Base-by-base conservation (phyloP, 176 grass and related monocot genomes). In the Oryza meridionalis region DNA sequence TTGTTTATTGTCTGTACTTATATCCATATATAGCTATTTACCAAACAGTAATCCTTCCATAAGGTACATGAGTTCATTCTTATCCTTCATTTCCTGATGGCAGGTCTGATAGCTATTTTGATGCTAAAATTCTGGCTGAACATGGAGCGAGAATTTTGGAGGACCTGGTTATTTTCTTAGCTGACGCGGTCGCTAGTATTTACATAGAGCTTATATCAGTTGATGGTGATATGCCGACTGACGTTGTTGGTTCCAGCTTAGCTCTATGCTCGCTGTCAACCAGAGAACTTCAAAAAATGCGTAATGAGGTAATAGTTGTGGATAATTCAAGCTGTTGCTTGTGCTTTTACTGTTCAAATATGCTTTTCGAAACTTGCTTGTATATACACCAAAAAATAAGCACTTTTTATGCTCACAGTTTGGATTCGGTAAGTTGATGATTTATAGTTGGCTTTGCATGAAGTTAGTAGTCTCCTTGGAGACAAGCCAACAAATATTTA, bases 121-220 rank as follows among this genome's bases (percentile, higher is more conserved):
- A 90, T 88, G 75, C 32, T 64, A 92, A 87, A 69, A 90, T 93
- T 85, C 79, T 98, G 77, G 67, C 47, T 47, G 87, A 89, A 88
- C 70, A 93, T 92, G 93, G 87, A 86, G 73, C 75, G 29, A 82
- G 72, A 68, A 92, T 98, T 87, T 87, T 98, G 70, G 93, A 98
- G 90, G 93, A 98, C 88, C 75, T 98, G 81, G 38, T 95, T 78
- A 91, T 98, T 90, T 92, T 86, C 50, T 91, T 98, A 80, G 87
- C 87, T 87, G 96, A 98, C 85, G 89, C 77, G 62, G 90, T 92
- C 80, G 91, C 91, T 79, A 92, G 87, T 82, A 85, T 94, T 81
- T 98, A 95, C 86, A 87, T 98, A 70, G 93, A 98, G 77, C 81
- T 95, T 73, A 92, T 94, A 66, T 98, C 96, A 72, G 83, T 98